Conservation (phyloP, 202 grass and related monocot species). For the Carex sylvatica region DNA sequence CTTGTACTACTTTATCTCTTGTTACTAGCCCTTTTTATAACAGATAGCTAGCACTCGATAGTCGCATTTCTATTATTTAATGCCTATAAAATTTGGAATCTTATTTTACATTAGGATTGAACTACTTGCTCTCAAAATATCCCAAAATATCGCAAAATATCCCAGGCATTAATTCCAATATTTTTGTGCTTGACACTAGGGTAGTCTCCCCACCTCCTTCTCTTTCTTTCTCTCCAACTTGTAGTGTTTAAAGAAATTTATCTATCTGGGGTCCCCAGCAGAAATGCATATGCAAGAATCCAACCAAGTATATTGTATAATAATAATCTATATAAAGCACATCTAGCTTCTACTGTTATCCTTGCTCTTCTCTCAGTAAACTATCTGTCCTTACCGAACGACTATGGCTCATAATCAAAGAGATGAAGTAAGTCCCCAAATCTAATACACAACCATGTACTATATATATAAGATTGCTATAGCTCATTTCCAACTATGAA, state of each 20-base stretch:
- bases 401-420: not conserved
- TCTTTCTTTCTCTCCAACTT: not conserved
- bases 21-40: not conserved
- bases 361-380: slow-evolving; percentile 5
- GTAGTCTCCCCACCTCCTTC: not conserved
- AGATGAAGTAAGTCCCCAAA: slow-evolving; percentile 12
- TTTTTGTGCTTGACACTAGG: not conserved
- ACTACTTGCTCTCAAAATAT: not conserved
- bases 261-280: not conserved
- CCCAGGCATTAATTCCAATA: not conserved
- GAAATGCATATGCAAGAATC: not conserved
- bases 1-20: not conserved
- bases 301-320: not conserved
- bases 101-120: not conserved
- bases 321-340: slow-evolving; percentile 10
- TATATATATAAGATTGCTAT: not conserved
- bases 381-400: not conserved
- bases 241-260: not conserved
- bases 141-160: not conserved
- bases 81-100: not conserved
- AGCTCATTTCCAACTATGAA: not conserved
- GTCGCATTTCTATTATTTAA: not conserved
- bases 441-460: not conserved
- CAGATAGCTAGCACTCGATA: not conserved
- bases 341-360: not conserved